Evolutionary conservation across 2,329 filamentous ascomycete genomes (phyloP).

Genomic region (Xylariaceae sp.): DNA sequence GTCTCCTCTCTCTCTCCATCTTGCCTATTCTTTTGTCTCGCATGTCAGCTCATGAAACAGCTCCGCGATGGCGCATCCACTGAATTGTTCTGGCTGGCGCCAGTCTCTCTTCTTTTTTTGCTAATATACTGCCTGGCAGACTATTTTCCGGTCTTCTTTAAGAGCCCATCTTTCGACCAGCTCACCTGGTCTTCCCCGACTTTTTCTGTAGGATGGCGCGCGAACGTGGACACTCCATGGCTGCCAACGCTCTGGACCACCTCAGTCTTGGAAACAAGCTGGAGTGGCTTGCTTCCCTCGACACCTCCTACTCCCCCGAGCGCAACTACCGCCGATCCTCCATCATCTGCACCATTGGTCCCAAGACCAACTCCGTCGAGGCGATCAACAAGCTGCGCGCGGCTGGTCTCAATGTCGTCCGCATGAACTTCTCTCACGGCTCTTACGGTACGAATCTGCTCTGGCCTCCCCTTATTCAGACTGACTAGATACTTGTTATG

Average conservation of each 20-base stretch:
- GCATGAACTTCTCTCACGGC: constrained; percentile 99
- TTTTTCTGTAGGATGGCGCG: constrained; percentile 15
- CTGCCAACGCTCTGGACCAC: constrained; percentile 74
- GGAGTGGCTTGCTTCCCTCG: constrained; percentile 63
- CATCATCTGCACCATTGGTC: constrained; percentile 98
- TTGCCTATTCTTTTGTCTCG: neutral
- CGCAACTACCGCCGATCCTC: constrained; percentile 93
- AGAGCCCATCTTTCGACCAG: neutral
- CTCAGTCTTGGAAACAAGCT: constrained; percentile 69
- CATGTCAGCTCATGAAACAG: too few species aligned
- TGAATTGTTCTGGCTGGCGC: too few species aligned
- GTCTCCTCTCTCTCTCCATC: neutral
- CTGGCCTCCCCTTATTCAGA: neutral
- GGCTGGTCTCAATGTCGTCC: constrained; percentile 93
- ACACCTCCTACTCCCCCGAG: constrained; percentile 81
- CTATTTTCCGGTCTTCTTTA: neutral
- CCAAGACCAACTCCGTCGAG: constrained; percentile 97
- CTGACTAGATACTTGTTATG: neutral
- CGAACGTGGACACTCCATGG: constrained; percentile 34
- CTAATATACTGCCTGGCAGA: neutral
- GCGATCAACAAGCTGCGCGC: constrained; percentile 91
- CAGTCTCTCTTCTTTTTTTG: too few species aligned
- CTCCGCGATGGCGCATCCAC: too few species aligned
- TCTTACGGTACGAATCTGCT: constrained; percentile 49
- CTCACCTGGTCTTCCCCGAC: neutral